These are phyloP conservation scores for Coemansia sp. DNA, from an alignment of 192 early-diverging fungal genomes.

Conservation along the genomic window DNA sequence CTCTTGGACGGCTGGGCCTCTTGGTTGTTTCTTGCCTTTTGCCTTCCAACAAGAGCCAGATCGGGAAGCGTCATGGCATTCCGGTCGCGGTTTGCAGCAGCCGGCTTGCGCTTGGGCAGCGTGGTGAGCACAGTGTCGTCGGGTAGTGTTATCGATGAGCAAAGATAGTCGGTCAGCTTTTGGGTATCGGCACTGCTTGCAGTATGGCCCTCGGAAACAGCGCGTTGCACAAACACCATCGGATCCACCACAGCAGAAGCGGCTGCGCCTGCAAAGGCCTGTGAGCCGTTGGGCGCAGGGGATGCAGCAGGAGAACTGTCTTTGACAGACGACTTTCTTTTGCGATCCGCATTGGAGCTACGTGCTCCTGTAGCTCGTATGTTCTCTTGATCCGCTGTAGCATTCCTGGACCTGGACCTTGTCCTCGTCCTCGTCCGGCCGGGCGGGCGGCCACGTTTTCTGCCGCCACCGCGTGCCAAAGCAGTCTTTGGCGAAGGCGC, in stretches of 20 bases:
- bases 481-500: background rate
- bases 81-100: conserved; percentile 10
- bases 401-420: too few relatives aligned
- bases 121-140: conserved; percentile 35
- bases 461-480: background rate
- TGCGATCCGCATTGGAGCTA: background rate
- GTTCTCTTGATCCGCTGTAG: background rate
- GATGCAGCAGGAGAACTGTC: background rate
- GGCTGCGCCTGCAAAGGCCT: background rate
- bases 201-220: background rate
- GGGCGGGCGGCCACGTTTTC: conserved; percentile 5
- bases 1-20: background rate
- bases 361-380: background rate
- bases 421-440: background rate
- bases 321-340: background rate
- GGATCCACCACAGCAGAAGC: conserved; percentile 8
- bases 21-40: background rate
- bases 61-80: conserved; percentile 26
- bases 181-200: background rate
- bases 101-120: background rate
- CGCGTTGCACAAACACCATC: conserved; percentile 1
- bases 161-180: conserved; percentile 24
- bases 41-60: background rate
- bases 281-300: background rate
- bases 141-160: conserved; percentile 28